These are phyloP conservation scores for Podospora anserina DNA, from an alignment of 495 filamentous ascomycete genomes.

Conservation along the genomic window DNA sequence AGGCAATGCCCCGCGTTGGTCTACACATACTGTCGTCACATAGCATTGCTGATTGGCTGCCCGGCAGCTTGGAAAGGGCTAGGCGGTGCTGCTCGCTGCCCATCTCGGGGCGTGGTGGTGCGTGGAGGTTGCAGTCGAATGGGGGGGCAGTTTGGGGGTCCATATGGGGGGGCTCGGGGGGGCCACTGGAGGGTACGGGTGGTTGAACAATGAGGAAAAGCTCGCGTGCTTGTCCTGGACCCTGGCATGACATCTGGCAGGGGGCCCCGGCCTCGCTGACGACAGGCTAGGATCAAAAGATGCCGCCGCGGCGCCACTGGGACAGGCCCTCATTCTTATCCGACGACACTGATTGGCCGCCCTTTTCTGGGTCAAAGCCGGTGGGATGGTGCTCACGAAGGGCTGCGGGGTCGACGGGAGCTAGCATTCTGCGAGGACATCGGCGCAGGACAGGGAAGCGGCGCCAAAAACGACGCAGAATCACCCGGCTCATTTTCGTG, in stretches of 20 bases:
- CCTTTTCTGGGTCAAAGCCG: slow-evolving; percentile 14
- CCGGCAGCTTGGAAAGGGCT: slow-evolving; percentile 7
- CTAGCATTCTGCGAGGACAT: slow-evolving; percentile 9
- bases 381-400: slow-evolving; percentile 11
- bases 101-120: slow-evolving; percentile 4
- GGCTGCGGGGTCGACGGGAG: slow-evolving; percentile 20
- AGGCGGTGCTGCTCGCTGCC: slow-evolving; percentile 4
- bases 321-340: slow-evolving; percentile 15
- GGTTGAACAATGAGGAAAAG: not conserved
- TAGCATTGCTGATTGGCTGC: slow-evolving; percentile 1
- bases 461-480: slow-evolving; percentile 6
- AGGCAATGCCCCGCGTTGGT: slow-evolving; percentile 7
- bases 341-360: slow-evolving; percentile 19
- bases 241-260: not conserved
- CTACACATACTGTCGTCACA: not conserved
- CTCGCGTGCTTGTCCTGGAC: slow-evolving; percentile 10
- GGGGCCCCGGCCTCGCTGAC: not conserved
- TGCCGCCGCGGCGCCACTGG: slow-evolving; percentile 3
- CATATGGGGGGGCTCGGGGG: not conserved
- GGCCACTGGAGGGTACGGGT: too few species aligned
- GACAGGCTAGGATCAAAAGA: slow-evolving; percentile 3
- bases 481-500: slow-evolving; percentile 20
- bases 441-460: not conserved
- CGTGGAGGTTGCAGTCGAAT: slow-evolving; percentile 2
- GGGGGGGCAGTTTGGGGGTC: slow-evolving; percentile 6